These are phyloP conservation scores for Erodium chrysanthum DNA, from an alignment of 441 rosid genomes.

Conservation along the genomic window DNA sequence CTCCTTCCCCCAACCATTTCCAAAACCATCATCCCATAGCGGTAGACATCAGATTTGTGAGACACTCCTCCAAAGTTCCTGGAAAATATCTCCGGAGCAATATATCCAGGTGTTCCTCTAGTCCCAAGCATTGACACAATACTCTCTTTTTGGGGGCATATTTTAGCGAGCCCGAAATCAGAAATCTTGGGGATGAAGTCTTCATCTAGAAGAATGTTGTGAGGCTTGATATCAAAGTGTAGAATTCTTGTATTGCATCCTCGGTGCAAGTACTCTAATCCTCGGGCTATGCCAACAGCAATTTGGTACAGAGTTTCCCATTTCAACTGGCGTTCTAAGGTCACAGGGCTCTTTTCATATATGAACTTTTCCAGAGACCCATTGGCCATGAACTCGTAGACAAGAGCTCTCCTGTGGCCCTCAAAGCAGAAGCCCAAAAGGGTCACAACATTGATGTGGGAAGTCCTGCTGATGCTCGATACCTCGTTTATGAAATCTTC, in stretches of 20 bases:
- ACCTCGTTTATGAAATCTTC: conserved; percentile 15
- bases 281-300: conserved; percentile 17
- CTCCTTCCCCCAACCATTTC: conserved; percentile 10
- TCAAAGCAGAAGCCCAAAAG: conserved; percentile 13
- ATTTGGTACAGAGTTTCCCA: conserved; percentile 9
- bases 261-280: conserved; percentile 14
- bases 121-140: conserved; percentile 14
- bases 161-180: too few species aligned
- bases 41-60: conserved; percentile 15
- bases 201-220: too few species aligned
- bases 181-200: too few species aligned
- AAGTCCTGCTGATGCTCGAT: conserved; percentile 17
- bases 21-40: conserved; percentile 17
- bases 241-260: conserved; percentile 12
- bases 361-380: conserved; percentile 20
- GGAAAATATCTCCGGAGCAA: too few species aligned
- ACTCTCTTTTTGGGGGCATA: conserved; percentile 9
- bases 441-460: conserved; percentile 11
- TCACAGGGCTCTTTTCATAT: background rate
- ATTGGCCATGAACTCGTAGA: too few species aligned
- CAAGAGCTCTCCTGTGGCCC: conserved; percentile 13
- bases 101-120: background rate
- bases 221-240: too few species aligned
- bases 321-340: background rate
- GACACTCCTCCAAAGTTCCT: conserved; percentile 13